phyloP scores from a whole-genome alignment of 176 grass and related monocot genomes.

The Zizania latifolia region DNA sequence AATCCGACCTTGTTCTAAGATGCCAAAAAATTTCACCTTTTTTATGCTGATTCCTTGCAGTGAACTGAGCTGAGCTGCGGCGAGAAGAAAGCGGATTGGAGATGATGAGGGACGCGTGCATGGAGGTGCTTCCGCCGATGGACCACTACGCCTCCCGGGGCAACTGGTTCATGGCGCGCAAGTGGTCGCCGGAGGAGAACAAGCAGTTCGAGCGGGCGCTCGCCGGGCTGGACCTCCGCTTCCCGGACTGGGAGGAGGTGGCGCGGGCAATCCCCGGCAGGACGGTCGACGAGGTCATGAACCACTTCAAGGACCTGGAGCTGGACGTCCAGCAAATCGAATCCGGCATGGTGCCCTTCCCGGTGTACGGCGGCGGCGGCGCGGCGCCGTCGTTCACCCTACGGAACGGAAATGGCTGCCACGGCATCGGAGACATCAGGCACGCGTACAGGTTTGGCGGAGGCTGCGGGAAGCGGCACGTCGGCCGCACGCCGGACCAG shows the following conservation, averaged over 20 bases:
- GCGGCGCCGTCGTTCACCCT: constrained; percentile 56
- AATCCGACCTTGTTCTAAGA: constrained; percentile 23
- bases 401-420: constrained; percentile 30
- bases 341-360: constrained; percentile 43
- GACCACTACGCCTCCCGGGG: constrained; percentile 35
- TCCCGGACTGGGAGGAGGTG: constrained; percentile 64
- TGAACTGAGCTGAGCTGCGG: neutral
- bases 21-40: constrained; percentile 20
- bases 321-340: constrained; percentile 74
- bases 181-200: constrained; percentile 77
- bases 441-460: constrained; percentile 30
- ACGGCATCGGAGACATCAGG: constrained; percentile 33
- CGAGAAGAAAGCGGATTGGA: neutral
- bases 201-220: constrained; percentile 82
- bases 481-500: constrained; percentile 53
- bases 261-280: constrained; percentile 62
- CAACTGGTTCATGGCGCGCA: constrained; percentile 26
- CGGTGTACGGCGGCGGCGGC: constrained; percentile 24
- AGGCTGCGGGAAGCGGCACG: constrained; percentile 47
- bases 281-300: constrained; percentile 50
- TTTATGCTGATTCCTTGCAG: constrained; percentile 26
- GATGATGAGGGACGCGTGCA: constrained; percentile 63
- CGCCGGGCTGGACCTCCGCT: constrained; percentile 43
- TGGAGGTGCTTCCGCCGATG: constrained; percentile 59
- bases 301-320: constrained; percentile 63